Conservation (phyloP, 495 filamentous ascomycete genomes). For the Hypoxylon intermedium region DNA sequence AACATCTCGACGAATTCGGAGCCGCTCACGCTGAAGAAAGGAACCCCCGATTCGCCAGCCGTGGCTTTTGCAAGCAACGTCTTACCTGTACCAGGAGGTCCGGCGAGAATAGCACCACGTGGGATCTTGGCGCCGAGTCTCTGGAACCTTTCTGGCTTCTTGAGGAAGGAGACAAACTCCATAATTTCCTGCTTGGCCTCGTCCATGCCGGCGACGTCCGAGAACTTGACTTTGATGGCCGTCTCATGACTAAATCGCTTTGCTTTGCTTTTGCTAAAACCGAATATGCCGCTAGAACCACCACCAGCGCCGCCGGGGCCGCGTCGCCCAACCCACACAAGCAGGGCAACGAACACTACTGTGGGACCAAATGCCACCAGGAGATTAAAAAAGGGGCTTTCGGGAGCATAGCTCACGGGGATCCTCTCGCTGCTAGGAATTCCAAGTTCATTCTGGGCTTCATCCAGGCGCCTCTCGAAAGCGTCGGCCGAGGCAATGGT, state of each 20-base stretch:
- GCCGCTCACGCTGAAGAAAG: slow-evolving; percentile 97
- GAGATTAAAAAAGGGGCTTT: slow-evolving; percentile 69
- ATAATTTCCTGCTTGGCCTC: slow-evolving; percentile 98
- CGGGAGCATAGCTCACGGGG: slow-evolving; percentile 83
- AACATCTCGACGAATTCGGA: slow-evolving; percentile 99
- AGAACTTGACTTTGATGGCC: slow-evolving; percentile 93
- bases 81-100: slow-evolving; percentile 97
- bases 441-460: slow-evolving; percentile 82
- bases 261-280: slow-evolving; percentile 91
- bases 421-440: slow-evolving; percentile 87
- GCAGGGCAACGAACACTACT: slow-evolving; percentile 77
- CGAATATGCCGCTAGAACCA: slow-evolving; percentile 83
- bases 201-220: slow-evolving; percentile 98
- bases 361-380: slow-evolving; percentile 86
- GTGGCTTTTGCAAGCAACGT: slow-evolving; percentile 96
- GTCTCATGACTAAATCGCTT: slow-evolving; percentile 98
- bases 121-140: slow-evolving; percentile 96
- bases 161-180: slow-evolving; percentile 97
- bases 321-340: slow-evolving; percentile 76
- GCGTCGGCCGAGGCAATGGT: slow-evolving; percentile 92
- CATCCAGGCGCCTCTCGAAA: slow-evolving; percentile 86
- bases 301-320: slow-evolving; percentile 65
- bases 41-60: slow-evolving; percentile 94
- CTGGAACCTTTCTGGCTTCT: slow-evolving; percentile 87
- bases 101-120: slow-evolving; percentile 92